These are phyloP conservation scores for Ceratopteris richardii DNA, from an alignment of 75 land plant species.

Conservation along the genomic window DNA sequence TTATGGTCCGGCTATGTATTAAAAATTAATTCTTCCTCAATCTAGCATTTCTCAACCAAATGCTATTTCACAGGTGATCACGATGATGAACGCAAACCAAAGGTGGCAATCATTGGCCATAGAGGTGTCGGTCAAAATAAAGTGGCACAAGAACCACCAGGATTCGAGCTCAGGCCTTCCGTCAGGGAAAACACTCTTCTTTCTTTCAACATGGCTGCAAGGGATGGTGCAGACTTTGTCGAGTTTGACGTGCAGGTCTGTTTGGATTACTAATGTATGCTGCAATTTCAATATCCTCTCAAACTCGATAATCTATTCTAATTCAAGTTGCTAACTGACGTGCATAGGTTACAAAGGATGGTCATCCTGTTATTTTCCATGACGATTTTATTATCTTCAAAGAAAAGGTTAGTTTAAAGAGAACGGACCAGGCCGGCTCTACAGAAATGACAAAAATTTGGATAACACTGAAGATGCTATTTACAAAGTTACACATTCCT, in stretches of 20 bases:
- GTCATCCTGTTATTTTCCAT: slow-evolving; percentile 75
- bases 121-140: slow-evolving; percentile 83
- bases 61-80: too few relatives aligned
- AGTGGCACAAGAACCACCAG: slow-evolving; percentile 26
- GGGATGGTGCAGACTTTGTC: slow-evolving; percentile 57
- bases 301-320: too few relatives aligned
- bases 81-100: background rate
- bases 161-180: slow-evolving; percentile 30
- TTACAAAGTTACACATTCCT: too few relatives aligned
- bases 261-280: too few relatives aligned
- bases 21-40: too few relatives aligned
- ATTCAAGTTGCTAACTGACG: background rate
- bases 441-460: too few relatives aligned
- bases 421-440: too few relatives aligned
- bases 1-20: too few relatives aligned
- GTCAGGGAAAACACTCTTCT: slow-evolving; percentile 80
- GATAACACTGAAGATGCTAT: too few relatives aligned
- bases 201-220: slow-evolving; percentile 74
- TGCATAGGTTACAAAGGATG: slow-evolving; percentile 77
- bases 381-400: slow-evolving; percentile 64
- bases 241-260: slow-evolving; percentile 96
- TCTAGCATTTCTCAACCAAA: too few relatives aligned
- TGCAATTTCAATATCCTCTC: background rate
- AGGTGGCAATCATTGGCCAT: slow-evolving; percentile 56
- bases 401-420: too few relatives aligned